phyloP scores from a whole-genome alignment of 192 early-diverging fungal species.

The Chytriomyces sp. region DNA sequence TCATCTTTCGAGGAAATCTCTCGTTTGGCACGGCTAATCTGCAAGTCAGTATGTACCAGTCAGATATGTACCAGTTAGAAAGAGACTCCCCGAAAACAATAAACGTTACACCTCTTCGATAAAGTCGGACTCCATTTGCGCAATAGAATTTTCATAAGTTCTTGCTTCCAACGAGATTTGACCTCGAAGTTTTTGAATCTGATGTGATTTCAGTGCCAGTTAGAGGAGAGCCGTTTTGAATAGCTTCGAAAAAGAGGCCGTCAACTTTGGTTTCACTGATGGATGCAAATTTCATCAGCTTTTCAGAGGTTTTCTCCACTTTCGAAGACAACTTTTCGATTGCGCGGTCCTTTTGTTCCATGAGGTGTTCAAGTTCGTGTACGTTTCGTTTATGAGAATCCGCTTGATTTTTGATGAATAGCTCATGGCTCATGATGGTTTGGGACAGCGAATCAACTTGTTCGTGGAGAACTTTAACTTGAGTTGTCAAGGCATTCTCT shows the following conservation, averaged over 20 bases:
- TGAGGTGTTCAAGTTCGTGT: background rate
- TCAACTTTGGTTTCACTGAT: constrained; percentile 4
- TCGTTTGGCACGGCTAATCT: constrained; percentile 7
- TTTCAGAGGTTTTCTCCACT: constrained; percentile 1
- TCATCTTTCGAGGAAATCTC: background rate
- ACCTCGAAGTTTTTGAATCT: constrained; percentile 11
- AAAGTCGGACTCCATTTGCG: constrained; percentile 15
- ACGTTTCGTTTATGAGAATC: background rate
- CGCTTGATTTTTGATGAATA: constrained; percentile 4
- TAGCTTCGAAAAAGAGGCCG: background rate
- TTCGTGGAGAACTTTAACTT: background rate
- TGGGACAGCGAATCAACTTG: constrained; percentile 21
- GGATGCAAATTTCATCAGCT: constrained; percentile 7
- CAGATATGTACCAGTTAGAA: background rate
- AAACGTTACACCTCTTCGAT: constrained; percentile 3
- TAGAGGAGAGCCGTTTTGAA: background rate
- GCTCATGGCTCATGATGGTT: constrained; percentile 15
- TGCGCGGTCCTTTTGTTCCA: background rate
- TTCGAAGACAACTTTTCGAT: background rate
- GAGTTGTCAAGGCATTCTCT: constrained; percentile 10
- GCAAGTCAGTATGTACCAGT: too few relatives aligned
- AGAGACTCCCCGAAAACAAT: background rate
- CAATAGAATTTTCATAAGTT: background rate
- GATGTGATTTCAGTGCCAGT: background rate
- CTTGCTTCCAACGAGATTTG: background rate